These are phyloP conservation scores for Coniosporium tulheliwenetii DNA, from an alignment of 2,329 filamentous ascomycete species.

Conservation along the genomic window DNA sequence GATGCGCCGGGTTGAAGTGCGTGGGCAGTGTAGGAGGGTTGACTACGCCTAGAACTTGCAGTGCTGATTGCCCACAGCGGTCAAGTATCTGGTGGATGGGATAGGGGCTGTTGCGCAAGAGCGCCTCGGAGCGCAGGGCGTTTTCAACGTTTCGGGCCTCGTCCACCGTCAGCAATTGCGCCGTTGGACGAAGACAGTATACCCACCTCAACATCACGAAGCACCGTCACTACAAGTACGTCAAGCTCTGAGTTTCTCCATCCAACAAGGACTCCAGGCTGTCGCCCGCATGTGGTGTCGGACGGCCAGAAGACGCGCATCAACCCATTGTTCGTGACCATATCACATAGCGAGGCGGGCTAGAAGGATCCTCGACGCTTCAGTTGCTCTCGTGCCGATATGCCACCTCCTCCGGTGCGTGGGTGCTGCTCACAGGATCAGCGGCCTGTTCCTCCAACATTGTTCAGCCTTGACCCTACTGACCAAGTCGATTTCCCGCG, in stretches of 20 bases:
- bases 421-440: conserved; percentile 50
- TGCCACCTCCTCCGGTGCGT: conserved; percentile 57
- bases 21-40: conserved; percentile 42
- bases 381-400: conserved; percentile 91
- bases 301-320: conserved; percentile 98
- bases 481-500: conserved; percentile 67
- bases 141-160: conserved; percentile 70
- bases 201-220: conserved; percentile 80
- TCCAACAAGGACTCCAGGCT: conserved; percentile 77
- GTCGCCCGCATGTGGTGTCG: conserved; percentile 58
- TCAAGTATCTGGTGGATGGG: conserved; percentile 67
- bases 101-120: conserved; percentile 71
- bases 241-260: conserved; percentile 90
- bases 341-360: conserved; percentile 39
- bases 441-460: background rate
- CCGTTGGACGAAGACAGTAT: conserved; percentile 3
- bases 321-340: conserved; percentile 61
- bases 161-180: conserved; percentile 7
- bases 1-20: conserved; percentile 53
- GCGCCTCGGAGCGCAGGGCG: conserved; percentile 66
- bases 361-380: conserved; percentile 90
- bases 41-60: conserved; percentile 74
- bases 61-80: conserved; percentile 64
- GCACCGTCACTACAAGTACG: conserved; percentile 73
- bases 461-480: conserved; percentile 19